These are phyloP conservation scores for Dioszegia hungarica DNA, from an alignment of 768 basidiomycete species.

Conservation along the genomic window DNA sequence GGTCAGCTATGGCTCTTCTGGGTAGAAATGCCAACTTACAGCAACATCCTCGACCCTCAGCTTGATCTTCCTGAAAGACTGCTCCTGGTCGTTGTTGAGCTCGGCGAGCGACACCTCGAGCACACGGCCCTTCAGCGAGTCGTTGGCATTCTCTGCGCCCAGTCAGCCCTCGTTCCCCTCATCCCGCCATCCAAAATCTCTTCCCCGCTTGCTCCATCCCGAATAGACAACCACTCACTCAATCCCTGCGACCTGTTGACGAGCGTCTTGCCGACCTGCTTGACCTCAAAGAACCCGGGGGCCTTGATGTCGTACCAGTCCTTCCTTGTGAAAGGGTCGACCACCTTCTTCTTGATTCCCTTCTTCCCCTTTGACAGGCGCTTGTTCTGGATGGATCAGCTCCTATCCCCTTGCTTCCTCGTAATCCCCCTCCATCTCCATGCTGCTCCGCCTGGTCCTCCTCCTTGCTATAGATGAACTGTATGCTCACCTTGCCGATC, in stretches of 20 bases:
- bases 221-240: constrained; percentile 60
- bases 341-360: constrained; percentile 98
- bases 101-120: constrained; percentile 94
- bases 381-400: constrained; percentile 67
- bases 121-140: constrained; percentile 94
- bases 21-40: constrained; percentile 19
- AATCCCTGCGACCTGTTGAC: constrained; percentile 96
- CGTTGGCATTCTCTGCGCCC: constrained; percentile 86
- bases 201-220: background rate
- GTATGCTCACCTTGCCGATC: constrained; percentile 3
- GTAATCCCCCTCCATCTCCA: background rate
- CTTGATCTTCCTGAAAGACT: constrained; percentile 98
- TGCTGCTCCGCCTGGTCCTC: background rate
- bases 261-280: constrained; percentile 96
- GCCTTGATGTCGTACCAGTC: constrained; percentile 99
- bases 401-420: background rate
- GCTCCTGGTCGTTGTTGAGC: constrained; percentile 99
- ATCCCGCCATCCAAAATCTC: background rate
- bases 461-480: background rate
- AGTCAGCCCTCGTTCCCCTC: background rate
- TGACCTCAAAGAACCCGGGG: constrained; percentile 92
- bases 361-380: constrained; percentile 52
- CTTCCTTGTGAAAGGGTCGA: constrained; percentile 99
- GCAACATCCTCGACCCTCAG: constrained; percentile 73
- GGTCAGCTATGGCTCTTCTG: background rate